Percentiles rank a stretch among this genome's conserved stretches.
Conservation (phyloP, 768 basidiomycete species). For the Hydnomerulius pinastri region DNA sequence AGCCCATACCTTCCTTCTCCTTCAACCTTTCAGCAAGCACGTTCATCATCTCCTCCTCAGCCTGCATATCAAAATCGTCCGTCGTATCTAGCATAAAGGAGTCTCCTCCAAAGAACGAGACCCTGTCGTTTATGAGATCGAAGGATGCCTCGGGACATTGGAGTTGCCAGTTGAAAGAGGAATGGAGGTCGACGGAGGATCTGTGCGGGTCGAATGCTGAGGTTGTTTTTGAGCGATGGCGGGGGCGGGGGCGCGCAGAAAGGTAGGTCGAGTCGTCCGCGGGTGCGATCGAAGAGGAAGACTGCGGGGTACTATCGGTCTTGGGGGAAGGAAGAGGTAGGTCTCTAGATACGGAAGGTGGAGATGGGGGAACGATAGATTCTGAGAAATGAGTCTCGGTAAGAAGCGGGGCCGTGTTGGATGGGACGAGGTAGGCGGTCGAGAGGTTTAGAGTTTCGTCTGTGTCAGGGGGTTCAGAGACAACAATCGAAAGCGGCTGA, state of each 20-base stretch:
- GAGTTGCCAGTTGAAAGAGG: conserved; percentile 36
- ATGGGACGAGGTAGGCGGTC: conserved; percentile 2
- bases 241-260: conserved; percentile 11
- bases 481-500: neutral
- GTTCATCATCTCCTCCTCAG: conserved; percentile 25
- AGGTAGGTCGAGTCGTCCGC: conserved; percentile 2
- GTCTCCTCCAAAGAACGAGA: conserved; percentile 35
- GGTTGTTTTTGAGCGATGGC: conserved; percentile 9
- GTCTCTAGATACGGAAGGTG: neutral
- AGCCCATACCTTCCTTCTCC: conserved; percentile 13
- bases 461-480: conserved; percentile 4
- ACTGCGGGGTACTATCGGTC: neutral
- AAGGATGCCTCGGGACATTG: conserved; percentile 36
- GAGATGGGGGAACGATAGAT: neutral
- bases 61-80: conserved; percentile 26
- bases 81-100: conserved; percentile 26
- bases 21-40: conserved; percentile 11
- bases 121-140: conserved; percentile 36
- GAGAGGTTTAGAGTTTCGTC: conserved; percentile 1
- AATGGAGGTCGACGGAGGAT: conserved; percentile 34
- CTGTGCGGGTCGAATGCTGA: conserved; percentile 23
- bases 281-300: neutral
- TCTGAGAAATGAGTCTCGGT: conserved; percentile 5
- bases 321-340: conserved; percentile 3
- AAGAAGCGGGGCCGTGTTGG: conserved; percentile 6